Evolutionary conservation across 2,329 filamentous ascomycete genomes (phyloP).

Genomic region (Juglanconis sp.): DNA sequence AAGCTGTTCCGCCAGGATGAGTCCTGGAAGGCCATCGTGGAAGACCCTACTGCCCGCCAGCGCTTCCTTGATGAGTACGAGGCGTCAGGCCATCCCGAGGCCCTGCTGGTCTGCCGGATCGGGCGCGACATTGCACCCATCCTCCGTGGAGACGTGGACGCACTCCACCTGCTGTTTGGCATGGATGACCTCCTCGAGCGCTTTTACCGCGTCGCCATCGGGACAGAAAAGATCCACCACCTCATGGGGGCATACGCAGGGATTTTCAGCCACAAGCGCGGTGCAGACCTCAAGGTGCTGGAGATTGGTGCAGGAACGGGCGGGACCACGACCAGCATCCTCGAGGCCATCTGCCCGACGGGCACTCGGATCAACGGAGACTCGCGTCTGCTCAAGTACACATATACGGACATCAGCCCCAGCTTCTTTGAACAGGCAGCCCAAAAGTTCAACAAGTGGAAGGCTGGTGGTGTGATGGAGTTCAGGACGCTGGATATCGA

Average conservation of each 20-base stretch:
- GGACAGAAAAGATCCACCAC: slow-evolving; percentile 15
- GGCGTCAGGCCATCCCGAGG: slow-evolving; percentile 12
- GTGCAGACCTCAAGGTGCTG: slow-evolving; percentile 15
- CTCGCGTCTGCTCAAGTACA: slow-evolving; percentile 17
- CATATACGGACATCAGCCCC: slow-evolving; percentile 17
- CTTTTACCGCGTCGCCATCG: slow-evolving; percentile 11
- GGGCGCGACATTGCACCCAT: slow-evolving; percentile 10
- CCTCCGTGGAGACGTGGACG: slow-evolving; percentile 11
- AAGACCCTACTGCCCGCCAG: slow-evolving; percentile 2
- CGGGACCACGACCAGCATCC: slow-evolving; percentile 6
- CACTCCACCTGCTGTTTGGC: slow-evolving; percentile 10
- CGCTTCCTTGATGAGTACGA: slow-evolving; percentile 12
- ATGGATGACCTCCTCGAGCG: slow-evolving; percentile 14
- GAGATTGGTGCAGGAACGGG: slow-evolving; percentile 17
- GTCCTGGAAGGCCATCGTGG: slow-evolving; percentile 3
- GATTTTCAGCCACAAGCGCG: slow-evolving; percentile 14
- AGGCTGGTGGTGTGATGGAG: slow-evolving; percentile 24
- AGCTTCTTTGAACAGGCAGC: slow-evolving; percentile 23
- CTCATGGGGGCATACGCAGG: slow-evolving; percentile 10
- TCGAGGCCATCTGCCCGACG: slow-evolving; percentile 12
- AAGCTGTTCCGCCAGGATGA: slow-evolving; percentile 7
- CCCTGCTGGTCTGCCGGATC: slow-evolving; percentile 8
- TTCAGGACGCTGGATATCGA: slow-evolving; percentile 29
- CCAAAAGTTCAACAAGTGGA: slow-evolving; percentile 26
- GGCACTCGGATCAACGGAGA: slow-evolving; percentile 6